phyloP scores from a whole-genome alignment of 495 filamentous ascomycete species.

The Tuber borchii region DNA sequence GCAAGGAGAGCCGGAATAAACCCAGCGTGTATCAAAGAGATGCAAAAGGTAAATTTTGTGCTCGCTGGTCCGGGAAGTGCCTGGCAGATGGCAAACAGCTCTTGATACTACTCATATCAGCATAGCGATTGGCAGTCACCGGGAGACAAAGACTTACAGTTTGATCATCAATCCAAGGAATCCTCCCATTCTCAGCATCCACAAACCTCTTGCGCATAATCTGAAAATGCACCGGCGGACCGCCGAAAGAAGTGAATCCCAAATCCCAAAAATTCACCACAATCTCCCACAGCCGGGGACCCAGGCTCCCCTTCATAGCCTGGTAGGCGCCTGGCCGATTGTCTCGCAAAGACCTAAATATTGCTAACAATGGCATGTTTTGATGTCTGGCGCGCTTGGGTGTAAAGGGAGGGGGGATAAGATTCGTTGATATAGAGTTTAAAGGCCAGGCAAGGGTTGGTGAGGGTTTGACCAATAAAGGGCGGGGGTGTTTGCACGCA shows the following conservation, averaged over 20 bases:
- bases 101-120: conserved; percentile 58
- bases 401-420: neutral
- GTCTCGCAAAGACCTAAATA: conserved; percentile 17
- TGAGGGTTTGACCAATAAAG: neutral
- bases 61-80: conserved; percentile 67
- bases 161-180: conserved; percentile 68
- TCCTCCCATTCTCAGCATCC: conserved; percentile 40
- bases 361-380: conserved; percentile 22
- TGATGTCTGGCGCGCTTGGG: neutral
- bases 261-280: conserved; percentile 50
- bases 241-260: conserved; percentile 58
- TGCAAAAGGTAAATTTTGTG: conserved; percentile 75
- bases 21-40: conserved; percentile 61
- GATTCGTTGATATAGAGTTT: no score
- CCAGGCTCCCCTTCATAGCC: conserved; percentile 17
- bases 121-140: neutral
- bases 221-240: conserved; percentile 56
- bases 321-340: conserved; percentile 17
- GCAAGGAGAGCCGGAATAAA: conserved; percentile 56
- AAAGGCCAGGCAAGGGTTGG: neutral
- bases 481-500: neutral
- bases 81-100: conserved; percentile 74
- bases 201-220: conserved; percentile 63
- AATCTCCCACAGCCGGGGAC: conserved; percentile 18
- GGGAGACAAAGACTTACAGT: conserved; percentile 47